Evolutionary conservation across 768 basidiomycete genomes (phyloP).

Genomic region (Termitomyces sp.): DNA sequence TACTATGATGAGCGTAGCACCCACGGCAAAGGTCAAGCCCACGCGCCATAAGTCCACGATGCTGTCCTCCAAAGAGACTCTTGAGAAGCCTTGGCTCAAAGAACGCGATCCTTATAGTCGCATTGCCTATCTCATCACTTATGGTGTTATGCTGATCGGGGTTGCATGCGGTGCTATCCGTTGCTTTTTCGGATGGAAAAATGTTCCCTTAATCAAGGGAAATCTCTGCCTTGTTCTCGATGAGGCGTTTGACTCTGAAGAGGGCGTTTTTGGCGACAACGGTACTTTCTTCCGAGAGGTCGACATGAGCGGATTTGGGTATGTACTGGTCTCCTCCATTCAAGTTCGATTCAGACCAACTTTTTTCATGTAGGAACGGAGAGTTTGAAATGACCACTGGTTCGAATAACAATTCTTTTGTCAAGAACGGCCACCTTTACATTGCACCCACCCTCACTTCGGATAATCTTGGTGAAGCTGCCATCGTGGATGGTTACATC

Average conservation of each 20-base stretch:
- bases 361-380: constrained; percentile 48
- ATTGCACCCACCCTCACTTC: constrained; percentile 86
- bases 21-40: constrained; percentile 38
- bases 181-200: constrained; percentile 55
- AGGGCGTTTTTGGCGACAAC: constrained; percentile 56
- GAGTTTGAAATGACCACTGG: constrained; percentile 87
- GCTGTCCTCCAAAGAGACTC: constrained; percentile 27
- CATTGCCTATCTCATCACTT: constrained; percentile 63
- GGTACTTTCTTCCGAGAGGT: constrained; percentile 76
- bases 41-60: constrained; percentile 51
- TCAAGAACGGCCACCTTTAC: constrained; percentile 73
- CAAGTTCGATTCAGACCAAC: constrained; percentile 4
- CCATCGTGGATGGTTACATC: constrained; percentile 65
- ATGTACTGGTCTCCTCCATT: constrained; percentile 19
- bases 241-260: constrained; percentile 67
- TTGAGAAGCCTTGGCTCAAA: constrained; percentile 65
- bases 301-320: constrained; percentile 87
- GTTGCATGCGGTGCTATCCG: constrained; percentile 47
- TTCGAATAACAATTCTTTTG: constrained; percentile 71
- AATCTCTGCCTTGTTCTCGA: constrained; percentile 69
- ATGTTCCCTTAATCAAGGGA: constrained; percentile 40
- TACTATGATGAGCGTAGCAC: constrained; percentile 49
- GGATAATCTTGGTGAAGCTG: constrained; percentile 58
- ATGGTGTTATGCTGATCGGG: constrained; percentile 55
- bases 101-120: constrained; percentile 53